Conservation (phyloP, 2,329 filamentous ascomycete genomes). For the Pseudogymnoascus destructans region DNA sequence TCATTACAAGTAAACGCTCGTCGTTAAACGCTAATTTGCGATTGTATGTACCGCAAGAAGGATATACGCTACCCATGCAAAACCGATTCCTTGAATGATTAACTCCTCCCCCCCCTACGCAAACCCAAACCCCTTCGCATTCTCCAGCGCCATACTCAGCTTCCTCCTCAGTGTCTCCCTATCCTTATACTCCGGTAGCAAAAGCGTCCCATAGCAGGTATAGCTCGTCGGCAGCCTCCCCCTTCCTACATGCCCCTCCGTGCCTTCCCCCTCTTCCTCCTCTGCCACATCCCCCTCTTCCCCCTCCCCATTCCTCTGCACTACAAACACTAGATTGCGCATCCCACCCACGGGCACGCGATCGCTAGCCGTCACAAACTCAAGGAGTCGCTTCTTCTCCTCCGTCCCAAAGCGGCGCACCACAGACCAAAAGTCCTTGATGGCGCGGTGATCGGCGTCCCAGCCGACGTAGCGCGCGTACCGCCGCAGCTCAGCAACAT, state of each 20-base stretch:
- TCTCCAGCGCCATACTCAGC: conserved; percentile 73
- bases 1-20: background rate
- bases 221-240: conserved; percentile 58
- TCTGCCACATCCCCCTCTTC: conserved; percentile 30
- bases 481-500: conserved; percentile 57
- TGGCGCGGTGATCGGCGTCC: conserved; percentile 51
- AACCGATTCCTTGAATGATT: background rate
- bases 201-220: conserved; percentile 82
- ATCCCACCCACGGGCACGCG: conserved; percentile 80
- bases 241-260: background rate
- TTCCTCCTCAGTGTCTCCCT: conserved; percentile 59
- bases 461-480: conserved; percentile 74
- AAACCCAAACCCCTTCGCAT: conserved; percentile 81
- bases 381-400: conserved; percentile 64
- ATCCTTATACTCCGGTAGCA: conserved; percentile 70
- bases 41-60: background rate
- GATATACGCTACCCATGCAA: conserved; percentile 5
- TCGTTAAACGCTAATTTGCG: conserved; percentile 1
- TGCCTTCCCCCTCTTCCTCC: background rate
- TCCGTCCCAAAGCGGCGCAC: conserved; percentile 53
- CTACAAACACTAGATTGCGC: conserved; percentile 66
- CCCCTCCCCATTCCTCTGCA: conserved; percentile 63
- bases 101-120: conserved; percentile 33
- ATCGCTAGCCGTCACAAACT: conserved; percentile 92
- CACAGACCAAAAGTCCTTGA: conserved; percentile 75